These are phyloP conservation scores for Ilex aquifolium DNA, from an alignment of 257 asterid genomes.

Conservation along the genomic window DNA sequence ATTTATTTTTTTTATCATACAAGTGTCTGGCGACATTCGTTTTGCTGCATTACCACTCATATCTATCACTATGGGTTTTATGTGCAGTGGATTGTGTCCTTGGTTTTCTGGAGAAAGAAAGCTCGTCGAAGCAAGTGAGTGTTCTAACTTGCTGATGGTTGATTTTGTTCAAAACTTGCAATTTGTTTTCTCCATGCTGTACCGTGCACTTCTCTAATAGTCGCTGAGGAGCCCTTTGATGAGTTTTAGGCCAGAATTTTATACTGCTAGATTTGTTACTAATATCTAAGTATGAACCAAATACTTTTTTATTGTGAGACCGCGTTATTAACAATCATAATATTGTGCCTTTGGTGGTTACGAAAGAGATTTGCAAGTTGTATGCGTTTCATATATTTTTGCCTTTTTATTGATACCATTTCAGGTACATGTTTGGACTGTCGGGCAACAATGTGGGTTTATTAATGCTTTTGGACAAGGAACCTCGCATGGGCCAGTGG, in stretches of 20 bases:
- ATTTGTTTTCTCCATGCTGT: neutral
- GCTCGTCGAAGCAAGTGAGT: constrained; percentile 74
- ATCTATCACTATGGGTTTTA: constrained; percentile 14
- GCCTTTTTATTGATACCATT: neutral
- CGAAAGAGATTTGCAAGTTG: neutral
- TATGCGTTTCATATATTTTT: neutral
- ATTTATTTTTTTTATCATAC: too few relatives aligned
- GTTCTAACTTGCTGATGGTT: constrained; percentile 2
- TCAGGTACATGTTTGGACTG: constrained; percentile 75
- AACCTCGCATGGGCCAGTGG: constrained; percentile 61
- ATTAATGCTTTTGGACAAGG: constrained; percentile 68
- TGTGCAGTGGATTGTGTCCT: constrained; percentile 68
- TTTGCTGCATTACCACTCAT: constrained; percentile 19
- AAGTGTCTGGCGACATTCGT: too few relatives aligned
- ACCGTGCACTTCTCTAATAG: neutral
- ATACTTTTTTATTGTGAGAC: too few relatives aligned
- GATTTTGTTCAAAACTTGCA: neutral
- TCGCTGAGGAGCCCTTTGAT: neutral
- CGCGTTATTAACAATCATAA: too few relatives aligned
- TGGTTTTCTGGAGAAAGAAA: constrained; percentile 68
- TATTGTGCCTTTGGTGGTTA: too few relatives aligned
- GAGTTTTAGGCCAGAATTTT: too few relatives aligned
- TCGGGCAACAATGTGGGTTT: constrained; percentile 65
- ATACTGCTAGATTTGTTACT: neutral
- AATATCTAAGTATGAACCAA: too few relatives aligned